These are phyloP conservation scores for Suillus cothurnatus DNA, from an alignment of 768 basidiomycete species.

Conservation along the genomic window DNA sequence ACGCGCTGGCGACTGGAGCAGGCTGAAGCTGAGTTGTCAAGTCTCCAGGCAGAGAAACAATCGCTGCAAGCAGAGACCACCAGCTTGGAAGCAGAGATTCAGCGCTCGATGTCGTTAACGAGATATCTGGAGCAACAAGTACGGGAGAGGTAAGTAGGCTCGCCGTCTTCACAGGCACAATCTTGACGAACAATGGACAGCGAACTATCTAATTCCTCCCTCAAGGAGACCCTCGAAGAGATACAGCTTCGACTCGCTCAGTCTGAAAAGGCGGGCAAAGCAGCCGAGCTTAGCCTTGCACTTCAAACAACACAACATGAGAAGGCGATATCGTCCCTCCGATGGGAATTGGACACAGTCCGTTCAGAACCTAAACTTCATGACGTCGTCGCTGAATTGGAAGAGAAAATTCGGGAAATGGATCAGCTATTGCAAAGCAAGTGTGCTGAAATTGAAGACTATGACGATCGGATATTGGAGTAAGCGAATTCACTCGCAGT, in stretches of 20 bases:
- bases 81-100: constrained; percentile 62
- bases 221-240: constrained; percentile 43
- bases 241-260: constrained; percentile 47
- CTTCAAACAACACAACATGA: constrained; percentile 69
- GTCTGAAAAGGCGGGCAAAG: constrained; percentile 59
- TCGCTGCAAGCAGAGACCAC: constrained; percentile 58
- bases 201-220: constrained; percentile 43
- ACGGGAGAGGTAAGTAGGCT: constrained; percentile 55
- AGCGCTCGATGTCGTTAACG: constrained; percentile 60
- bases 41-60: constrained; percentile 52
- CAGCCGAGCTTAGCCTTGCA: constrained; percentile 66
- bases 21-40: constrained; percentile 36
- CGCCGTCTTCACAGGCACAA: constrained; percentile 6
- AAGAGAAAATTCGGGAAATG: constrained; percentile 75
- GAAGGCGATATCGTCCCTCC: constrained; percentile 59
- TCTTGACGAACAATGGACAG: constrained; percentile 35
- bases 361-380: constrained; percentile 58
- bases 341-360: constrained; percentile 55
- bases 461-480: constrained; percentile 82
- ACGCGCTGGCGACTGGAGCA: constrained; percentile 45
- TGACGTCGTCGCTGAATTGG: constrained; percentile 56
- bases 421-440: constrained; percentile 70
- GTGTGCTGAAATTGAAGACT: constrained; percentile 79
- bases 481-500: constrained; percentile 39
- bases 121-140: constrained; percentile 66